Percentiles rank a stretch among this genome's conserved stretches.
These are phyloP conservation scores for Biscutella laevigata DNA, from an alignment of 441 rosid species.

Conservation along the genomic window DNA sequence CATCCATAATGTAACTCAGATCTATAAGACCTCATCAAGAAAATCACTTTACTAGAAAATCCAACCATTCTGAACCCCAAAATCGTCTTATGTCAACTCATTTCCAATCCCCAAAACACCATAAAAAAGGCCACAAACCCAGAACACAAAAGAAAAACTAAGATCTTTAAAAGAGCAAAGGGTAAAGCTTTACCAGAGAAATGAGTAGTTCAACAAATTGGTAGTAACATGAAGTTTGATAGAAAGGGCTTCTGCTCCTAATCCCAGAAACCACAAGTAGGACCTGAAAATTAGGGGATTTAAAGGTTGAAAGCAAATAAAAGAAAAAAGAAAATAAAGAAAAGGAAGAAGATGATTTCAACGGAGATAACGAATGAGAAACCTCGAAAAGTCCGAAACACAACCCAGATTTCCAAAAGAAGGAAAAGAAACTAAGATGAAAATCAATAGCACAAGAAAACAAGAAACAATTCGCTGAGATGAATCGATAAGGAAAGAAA, in stretches of 20 bases:
- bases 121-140: background rate
- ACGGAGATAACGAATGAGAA: slow-evolving; percentile 3
- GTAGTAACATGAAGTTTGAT: slow-evolving; percentile 14
- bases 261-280: slow-evolving; percentile 24
- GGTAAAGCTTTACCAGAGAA: slow-evolving; percentile 9
- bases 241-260: slow-evolving; percentile 16
- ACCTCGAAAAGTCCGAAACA: slow-evolving; percentile 18
- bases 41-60: background rate
- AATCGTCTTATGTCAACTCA: background rate
- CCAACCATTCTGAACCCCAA: background rate
- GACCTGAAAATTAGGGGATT: slow-evolving; percentile 21
- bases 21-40: slow-evolving; percentile 9
- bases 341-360: background rate
- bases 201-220: slow-evolving; percentile 20
- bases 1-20: slow-evolving; percentile 17
- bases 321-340: slow-evolving; percentile 12
- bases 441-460: background rate
- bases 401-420: slow-evolving; percentile 2
- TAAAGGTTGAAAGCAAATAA: background rate
- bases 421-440: background rate
- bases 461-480: slow-evolving; percentile 20
- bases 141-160: background rate
- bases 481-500: slow-evolving; percentile 20
- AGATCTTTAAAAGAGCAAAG: slow-evolving; percentile 8
- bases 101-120: background rate